phyloP scores from a whole-genome alignment of 129 eudicot genomes.

The Arctium minus region DNA sequence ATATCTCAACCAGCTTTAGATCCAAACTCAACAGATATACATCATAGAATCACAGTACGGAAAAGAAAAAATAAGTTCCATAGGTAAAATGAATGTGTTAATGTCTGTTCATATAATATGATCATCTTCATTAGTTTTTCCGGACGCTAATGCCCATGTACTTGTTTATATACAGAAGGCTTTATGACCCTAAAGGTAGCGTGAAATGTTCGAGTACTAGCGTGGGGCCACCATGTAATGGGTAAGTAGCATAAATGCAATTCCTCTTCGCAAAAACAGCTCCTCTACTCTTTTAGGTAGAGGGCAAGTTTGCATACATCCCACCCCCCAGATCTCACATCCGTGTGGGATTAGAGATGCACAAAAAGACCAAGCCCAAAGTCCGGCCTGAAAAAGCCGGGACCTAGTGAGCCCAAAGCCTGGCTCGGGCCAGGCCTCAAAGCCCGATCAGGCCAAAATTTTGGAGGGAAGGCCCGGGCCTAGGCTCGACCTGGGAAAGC shows the following conservation, averaged over 20 bases:
- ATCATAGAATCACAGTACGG: slow-evolving; percentile 82
- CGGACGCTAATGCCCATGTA: background rate
- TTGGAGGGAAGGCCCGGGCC: too few species aligned
- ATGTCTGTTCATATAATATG: background rate
- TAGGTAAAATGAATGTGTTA: slow-evolving; percentile 40
- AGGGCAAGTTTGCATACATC: too few species aligned
- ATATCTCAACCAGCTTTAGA: slow-evolving; percentile 99
- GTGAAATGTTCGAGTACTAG: slow-evolving; percentile 57
- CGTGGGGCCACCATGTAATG: slow-evolving; percentile 91
- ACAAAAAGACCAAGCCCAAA: too few species aligned
- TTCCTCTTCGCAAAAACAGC: background rate
- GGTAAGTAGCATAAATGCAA: slow-evolving; percentile 41
- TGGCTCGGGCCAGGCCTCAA: too few species aligned
- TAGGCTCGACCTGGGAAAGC: too few species aligned
- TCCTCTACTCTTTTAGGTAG: too few species aligned
- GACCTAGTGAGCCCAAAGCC: too few species aligned
- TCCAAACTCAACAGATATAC: slow-evolving; percentile 86
- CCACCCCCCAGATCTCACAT: too few species aligned
- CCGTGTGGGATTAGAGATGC: too few species aligned
- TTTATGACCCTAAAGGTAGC: slow-evolving; percentile 66
- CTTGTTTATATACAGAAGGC: slow-evolving; percentile 43
- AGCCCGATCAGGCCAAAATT: too few species aligned
- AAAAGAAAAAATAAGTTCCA: slow-evolving; percentile 54
- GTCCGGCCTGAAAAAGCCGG: too few species aligned
- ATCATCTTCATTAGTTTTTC: background rate